Conservation (phyloP, 176 grass and related monocot species). For the Lolium perenne region DNA sequence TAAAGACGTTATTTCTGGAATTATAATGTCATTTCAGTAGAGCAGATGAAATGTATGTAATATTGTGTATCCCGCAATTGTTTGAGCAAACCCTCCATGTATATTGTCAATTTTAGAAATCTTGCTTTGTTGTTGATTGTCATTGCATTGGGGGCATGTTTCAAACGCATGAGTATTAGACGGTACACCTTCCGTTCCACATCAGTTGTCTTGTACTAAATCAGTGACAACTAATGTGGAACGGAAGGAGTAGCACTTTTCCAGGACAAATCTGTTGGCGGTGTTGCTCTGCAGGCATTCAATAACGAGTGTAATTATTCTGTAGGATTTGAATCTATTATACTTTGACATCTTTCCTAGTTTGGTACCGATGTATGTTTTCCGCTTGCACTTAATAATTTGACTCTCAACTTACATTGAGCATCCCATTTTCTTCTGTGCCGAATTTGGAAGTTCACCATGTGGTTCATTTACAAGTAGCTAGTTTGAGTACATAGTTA, state of each 20-base stretch:
- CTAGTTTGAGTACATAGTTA: constrained; percentile 2
- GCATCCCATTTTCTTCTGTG: background rate
- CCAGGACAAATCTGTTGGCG: constrained; percentile 2
- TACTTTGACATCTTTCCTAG: background rate
- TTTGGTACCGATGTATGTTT: background rate
- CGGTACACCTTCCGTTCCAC: too few species aligned
- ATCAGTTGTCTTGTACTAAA: too few species aligned
- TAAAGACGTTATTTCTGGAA: background rate
- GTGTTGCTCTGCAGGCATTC: background rate
- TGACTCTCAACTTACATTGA: background rate
- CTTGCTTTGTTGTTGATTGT: constrained; percentile 1
- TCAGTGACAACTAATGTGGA: too few species aligned
- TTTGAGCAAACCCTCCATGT: background rate
- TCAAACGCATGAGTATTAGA: background rate
- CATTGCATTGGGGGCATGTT: background rate
- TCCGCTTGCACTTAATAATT: background rate
- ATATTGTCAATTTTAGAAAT: background rate
- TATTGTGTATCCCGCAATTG: constrained; percentile 2
- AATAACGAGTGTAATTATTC: constrained; percentile 6
- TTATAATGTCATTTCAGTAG: constrained; percentile 9
- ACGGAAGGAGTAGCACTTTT: too few species aligned
- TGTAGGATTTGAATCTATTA: constrained; percentile 18
- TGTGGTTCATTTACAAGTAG: constrained; percentile 1
- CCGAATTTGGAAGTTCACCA: constrained; percentile 8
- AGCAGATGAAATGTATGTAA: background rate